Conservation (phyloP, 768 basidiomycete species). For the Lentinula guzmanii region DNA sequence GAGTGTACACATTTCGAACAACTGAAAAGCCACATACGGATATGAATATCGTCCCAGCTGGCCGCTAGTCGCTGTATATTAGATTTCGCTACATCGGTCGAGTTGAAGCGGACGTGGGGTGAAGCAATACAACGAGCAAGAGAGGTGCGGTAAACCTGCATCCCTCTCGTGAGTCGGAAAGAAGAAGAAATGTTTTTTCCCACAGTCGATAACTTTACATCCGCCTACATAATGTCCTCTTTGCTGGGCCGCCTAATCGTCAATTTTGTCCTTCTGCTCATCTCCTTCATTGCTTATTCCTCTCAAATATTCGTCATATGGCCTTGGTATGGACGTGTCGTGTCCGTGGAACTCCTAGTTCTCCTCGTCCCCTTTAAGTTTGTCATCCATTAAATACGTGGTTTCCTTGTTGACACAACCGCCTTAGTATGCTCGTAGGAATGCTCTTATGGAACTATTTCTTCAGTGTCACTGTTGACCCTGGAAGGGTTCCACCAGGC, state of each 20-base stretch:
- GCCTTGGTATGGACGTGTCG: conserved; percentile 84
- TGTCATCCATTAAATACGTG: conserved; percentile 19
- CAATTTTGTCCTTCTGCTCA: conserved; percentile 62
- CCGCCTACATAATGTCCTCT: conserved; percentile 24
- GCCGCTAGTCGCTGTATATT: conserved; percentile 12
- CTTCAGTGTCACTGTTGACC: conserved; percentile 76
- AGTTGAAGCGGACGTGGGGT: conserved; percentile 2
- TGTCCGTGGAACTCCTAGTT: conserved; percentile 68
- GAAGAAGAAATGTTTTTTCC: background rate
- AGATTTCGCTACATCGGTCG: conserved; percentile 4
- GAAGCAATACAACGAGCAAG: background rate
- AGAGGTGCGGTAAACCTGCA: background rate
- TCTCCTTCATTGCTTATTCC: conserved; percentile 82
- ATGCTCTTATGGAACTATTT: conserved; percentile 88
- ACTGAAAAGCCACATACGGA: conserved; percentile 23
- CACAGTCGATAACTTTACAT: background rate
- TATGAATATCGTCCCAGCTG: conserved; percentile 21
- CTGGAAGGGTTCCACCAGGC: conserved; percentile 70
- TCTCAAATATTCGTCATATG: conserved; percentile 61
- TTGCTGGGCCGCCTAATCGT: conserved; percentile 60
- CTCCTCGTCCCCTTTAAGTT: conserved; percentile 93
- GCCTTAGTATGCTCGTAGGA: conserved; percentile 61
- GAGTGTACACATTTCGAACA: background rate
- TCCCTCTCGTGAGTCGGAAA: background rate
- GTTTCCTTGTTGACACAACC: conserved; percentile 6